phyloP scores from a whole-genome alignment of 192 early-diverging fungal genomes.

The Coemansia sp. region DNA sequence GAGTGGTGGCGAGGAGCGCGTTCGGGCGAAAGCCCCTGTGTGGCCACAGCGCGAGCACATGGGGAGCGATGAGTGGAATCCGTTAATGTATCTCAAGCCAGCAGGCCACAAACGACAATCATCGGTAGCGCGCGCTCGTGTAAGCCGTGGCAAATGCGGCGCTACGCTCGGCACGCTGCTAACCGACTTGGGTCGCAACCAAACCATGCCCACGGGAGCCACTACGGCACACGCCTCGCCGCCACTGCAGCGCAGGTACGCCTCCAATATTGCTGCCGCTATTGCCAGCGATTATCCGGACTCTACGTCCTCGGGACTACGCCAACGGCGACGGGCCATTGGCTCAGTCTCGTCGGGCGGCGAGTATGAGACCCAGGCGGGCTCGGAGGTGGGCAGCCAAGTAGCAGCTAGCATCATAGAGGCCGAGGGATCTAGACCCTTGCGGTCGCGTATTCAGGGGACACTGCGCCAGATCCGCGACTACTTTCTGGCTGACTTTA shows the following conservation, averaged over 20 bases:
- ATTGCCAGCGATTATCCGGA: not conserved
- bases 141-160: not conserved
- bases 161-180: conserved; percentile 28
- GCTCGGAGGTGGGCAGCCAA: conserved; percentile 4
- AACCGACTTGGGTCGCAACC: conserved; percentile 11
- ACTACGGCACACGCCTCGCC: not conserved
- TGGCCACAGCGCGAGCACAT: not conserved
- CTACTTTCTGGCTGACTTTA: conserved; percentile 47
- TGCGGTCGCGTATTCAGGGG: conserved; percentile 1
- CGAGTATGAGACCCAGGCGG: not conserved
- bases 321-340: not conserved
- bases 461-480: conserved; percentile 34
- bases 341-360: conserved; percentile 3
- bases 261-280: not conserved
- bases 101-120: not conserved
- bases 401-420: conserved; percentile 21
- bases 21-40: not conserved
- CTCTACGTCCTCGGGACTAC: conserved; percentile 10
- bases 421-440: conserved; percentile 3
- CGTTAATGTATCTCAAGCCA: conserved; percentile 29
- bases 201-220: not conserved
- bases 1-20: not conserved
- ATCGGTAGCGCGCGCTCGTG: not conserved
- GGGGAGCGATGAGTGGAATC: conserved; percentile 22
- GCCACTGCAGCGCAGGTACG: not conserved